Conservation (phyloP, 257 asterid species). For the Fraxinus americana region DNA sequence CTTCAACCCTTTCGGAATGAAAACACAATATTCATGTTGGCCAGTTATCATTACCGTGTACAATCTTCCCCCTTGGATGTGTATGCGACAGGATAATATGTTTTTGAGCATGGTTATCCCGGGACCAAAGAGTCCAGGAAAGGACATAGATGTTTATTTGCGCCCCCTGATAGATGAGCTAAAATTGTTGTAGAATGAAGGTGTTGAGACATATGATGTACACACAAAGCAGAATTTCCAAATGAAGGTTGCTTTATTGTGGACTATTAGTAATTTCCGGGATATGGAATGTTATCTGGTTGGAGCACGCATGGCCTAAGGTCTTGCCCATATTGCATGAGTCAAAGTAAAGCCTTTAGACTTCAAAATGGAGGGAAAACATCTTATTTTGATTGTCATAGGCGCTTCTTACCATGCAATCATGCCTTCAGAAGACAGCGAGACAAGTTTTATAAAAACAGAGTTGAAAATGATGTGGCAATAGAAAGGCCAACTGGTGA, state of each 20-base stretch:
- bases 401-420: background rate
- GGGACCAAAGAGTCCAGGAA: background rate
- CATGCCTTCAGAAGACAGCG: background rate
- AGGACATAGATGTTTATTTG: background rate
- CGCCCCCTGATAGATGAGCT: background rate
- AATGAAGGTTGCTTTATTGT: background rate
- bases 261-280: background rate
- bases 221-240: background rate
- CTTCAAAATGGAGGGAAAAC: background rate
- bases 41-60: background rate
- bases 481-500: no score
- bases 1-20: constrained; percentile 5
- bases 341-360: background rate
- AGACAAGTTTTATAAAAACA: background rate
- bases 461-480: no score
- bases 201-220: constrained; percentile 1
- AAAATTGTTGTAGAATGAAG: background rate
- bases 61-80: background rate
- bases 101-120: background rate
- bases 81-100: background rate
- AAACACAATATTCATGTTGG: background rate
- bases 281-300: background rate
- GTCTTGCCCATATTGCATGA: background rate
- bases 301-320: background rate
- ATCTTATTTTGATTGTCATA: background rate